phyloP scores from a whole-genome alignment of 257 asterid species.

The Scutellaria baicalensis region DNA sequence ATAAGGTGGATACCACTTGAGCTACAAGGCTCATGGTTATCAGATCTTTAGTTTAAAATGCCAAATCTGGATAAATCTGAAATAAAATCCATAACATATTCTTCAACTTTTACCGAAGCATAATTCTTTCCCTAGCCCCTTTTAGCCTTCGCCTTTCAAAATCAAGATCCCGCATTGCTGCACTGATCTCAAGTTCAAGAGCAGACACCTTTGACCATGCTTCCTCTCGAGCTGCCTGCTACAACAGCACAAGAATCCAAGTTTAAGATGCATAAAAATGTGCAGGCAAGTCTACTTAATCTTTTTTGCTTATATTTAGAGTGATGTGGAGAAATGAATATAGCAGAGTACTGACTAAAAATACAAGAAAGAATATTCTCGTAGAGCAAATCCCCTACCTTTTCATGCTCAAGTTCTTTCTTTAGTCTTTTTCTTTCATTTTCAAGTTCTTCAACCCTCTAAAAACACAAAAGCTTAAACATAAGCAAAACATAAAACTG shows the following conservation, averaged over 20 bases:
- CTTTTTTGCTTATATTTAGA: neutral
- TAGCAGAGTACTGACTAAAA: neutral
- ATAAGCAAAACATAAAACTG: constrained; percentile 11
- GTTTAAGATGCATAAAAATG: constrained; percentile 21
- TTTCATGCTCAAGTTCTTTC: constrained; percentile 87
- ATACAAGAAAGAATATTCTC: neutral
- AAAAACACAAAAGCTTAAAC: constrained; percentile 11
- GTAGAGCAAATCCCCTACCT: constrained; percentile 68
- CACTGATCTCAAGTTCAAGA: constrained; percentile 93
- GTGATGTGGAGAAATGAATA: neutral
- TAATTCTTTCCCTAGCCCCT: constrained; percentile 92
- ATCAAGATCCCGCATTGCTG: constrained; percentile 90
- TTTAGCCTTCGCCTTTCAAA: constrained; percentile 86
- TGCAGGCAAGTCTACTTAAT: neutral
- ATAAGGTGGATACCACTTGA: too few relatives aligned
- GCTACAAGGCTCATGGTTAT: too few relatives aligned
- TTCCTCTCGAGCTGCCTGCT: constrained; percentile 99
- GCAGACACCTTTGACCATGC: constrained; percentile 99
- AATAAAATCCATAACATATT: neutral
- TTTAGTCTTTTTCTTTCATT: constrained; percentile 53
- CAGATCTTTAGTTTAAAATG: neutral
- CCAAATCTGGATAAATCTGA: neutral
- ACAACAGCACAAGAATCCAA: constrained; percentile 52
- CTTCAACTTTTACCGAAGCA: constrained; percentile 76
- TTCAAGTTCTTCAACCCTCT: constrained; percentile 90